phyloP scores from a whole-genome alignment of 164 flowering plant genomes.

The Stephania yunnanensis region DNA sequence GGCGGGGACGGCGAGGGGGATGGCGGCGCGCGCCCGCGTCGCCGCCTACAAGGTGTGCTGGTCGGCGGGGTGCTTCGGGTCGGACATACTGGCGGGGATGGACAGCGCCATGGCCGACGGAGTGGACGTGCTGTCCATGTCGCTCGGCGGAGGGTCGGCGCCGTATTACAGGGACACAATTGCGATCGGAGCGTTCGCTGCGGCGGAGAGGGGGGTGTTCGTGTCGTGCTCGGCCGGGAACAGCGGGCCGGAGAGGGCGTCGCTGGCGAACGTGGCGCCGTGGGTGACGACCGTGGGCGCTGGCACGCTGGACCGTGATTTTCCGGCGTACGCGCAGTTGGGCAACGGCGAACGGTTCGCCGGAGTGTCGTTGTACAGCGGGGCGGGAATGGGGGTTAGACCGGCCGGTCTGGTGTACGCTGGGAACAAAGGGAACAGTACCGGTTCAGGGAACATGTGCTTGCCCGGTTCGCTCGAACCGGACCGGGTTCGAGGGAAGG shows the following conservation, averaged over 20 bases:
- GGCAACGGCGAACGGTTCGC: conserved; percentile 37
- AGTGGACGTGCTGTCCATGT: conserved; percentile 74
- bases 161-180: conserved; percentile 61
- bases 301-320: conserved; percentile 78
- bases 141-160: conserved; percentile 72
- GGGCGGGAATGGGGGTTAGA: conserved; percentile 50
- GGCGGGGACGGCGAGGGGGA: conserved; percentile 77
- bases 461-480: conserved; percentile 66
- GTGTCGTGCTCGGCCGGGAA: conserved; percentile 90
- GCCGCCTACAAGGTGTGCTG: conserved; percentile 83
- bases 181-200: conserved; percentile 71
- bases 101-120: conserved; percentile 70
- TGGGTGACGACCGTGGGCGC: conserved; percentile 95
- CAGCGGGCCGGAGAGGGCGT: conserved; percentile 51
- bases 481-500: conserved; percentile 49
- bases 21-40: conserved; percentile 65
- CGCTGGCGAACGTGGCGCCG: conserved; percentile 70
- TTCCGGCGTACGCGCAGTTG: conserved; percentile 56
- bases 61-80: conserved; percentile 62
- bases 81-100: conserved; percentile 81
- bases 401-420: conserved; percentile 43
- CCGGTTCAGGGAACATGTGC: conserved; percentile 41
- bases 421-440: conserved; percentile 18
- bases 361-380: conserved; percentile 79
- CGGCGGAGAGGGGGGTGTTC: conserved; percentile 68